Evolutionary conservation across 1,284 basidiomycete genomes (phyloP).

Genomic region (Leccinum griseonigrum): DNA sequence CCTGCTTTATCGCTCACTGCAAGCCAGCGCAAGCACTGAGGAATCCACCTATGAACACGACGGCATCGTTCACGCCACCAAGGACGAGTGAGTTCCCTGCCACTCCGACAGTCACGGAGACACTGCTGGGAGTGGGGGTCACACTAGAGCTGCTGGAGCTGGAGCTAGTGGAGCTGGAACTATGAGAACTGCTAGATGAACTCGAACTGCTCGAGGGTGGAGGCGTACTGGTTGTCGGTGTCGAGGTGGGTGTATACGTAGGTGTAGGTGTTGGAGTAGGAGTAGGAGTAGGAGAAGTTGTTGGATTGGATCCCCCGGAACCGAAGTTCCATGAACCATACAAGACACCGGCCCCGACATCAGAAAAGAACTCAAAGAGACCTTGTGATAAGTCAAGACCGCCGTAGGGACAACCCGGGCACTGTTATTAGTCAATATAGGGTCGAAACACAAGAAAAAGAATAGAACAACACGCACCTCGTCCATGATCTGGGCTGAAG

Average conservation of each 20-base stretch:
- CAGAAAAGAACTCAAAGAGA: conserved; percentile 50
- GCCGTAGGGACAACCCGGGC: conserved; percentile 47
- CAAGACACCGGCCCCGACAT: conserved; percentile 40
- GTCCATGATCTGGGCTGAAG: conserved; percentile 55
- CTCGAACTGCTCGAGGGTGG: conserved; percentile 27
- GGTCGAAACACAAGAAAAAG: background rate
- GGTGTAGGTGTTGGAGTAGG: conserved; percentile 16
- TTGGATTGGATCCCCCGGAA: conserved; percentile 20
- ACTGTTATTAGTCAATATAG: conserved; percentile 31
- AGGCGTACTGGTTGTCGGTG: conserved; percentile 19
- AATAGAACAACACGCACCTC: conserved; percentile 34
- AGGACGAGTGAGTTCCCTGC: conserved; percentile 15
- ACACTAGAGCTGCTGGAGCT: conserved; percentile 11
- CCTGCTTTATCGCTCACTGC: conserved; percentile 11
- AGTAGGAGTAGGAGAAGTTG: conserved; percentile 24
- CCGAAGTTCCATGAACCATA: conserved; percentile 40
- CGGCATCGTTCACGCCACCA: conserved; percentile 12
- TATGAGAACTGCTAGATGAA: conserved; percentile 15
- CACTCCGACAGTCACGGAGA: conserved; percentile 11
- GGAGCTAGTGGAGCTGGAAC: conserved; percentile 15
- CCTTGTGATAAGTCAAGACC: conserved; percentile 35
- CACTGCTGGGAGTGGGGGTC: conserved; percentile 13
- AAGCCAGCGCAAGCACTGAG: conserved; percentile 11
- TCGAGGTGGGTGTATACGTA: conserved; percentile 16
- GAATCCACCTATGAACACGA: conserved; percentile 24